phyloP scores from a whole-genome alignment of 495 filamentous ascomycete genomes.

The Recurvomyces mirabilis region DNA sequence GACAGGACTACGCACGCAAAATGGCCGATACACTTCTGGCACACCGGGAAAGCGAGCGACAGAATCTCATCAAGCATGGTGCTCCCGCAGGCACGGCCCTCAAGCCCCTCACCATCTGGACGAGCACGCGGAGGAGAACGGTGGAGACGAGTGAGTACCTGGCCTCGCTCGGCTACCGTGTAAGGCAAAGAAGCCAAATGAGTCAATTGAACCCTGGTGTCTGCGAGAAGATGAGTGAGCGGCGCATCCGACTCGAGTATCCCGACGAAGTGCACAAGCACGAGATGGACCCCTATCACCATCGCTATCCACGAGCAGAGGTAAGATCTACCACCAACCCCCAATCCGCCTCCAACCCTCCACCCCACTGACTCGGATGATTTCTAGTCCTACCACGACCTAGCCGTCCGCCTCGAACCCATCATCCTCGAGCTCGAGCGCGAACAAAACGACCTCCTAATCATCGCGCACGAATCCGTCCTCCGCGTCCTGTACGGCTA shows the following conservation, averaged over 20 bases:
- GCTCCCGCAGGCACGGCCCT: slow-evolving; percentile 51
- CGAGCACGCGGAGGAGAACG: slow-evolving; percentile 78
- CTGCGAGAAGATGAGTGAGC: slow-evolving; percentile 80
- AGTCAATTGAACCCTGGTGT: slow-evolving; percentile 94
- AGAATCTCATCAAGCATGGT: slow-evolving; percentile 54
- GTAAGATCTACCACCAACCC: no score
- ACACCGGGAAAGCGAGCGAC: slow-evolving; percentile 72
- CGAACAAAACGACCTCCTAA: slow-evolving; percentile 90
- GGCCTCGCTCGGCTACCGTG: slow-evolving; percentile 63
- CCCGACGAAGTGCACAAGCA: slow-evolving; percentile 88
- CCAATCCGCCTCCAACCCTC: neutral
- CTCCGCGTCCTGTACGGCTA: slow-evolving; percentile 94
- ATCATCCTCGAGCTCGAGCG: slow-evolving; percentile 97
- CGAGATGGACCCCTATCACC: slow-evolving; percentile 91
- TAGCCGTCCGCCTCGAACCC: slow-evolving; percentile 94
- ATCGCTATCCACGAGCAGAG: slow-evolving; percentile 90
- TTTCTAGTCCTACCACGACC: slow-evolving; percentile 83
- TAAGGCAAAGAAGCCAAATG: slow-evolving; percentile 87
- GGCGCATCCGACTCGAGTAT: slow-evolving; percentile 64
- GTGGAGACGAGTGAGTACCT: slow-evolving; percentile 83
- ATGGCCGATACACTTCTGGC: slow-evolving; percentile 73
- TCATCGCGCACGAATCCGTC: slow-evolving; percentile 96
- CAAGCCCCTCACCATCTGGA: slow-evolving; percentile 85
- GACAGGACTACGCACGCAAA: slow-evolving; percentile 71
- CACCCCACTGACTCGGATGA: slow-evolving; percentile 2